Conservation (phyloP, 768 basidiomycete species). For the Boletus rubropictus region DNA sequence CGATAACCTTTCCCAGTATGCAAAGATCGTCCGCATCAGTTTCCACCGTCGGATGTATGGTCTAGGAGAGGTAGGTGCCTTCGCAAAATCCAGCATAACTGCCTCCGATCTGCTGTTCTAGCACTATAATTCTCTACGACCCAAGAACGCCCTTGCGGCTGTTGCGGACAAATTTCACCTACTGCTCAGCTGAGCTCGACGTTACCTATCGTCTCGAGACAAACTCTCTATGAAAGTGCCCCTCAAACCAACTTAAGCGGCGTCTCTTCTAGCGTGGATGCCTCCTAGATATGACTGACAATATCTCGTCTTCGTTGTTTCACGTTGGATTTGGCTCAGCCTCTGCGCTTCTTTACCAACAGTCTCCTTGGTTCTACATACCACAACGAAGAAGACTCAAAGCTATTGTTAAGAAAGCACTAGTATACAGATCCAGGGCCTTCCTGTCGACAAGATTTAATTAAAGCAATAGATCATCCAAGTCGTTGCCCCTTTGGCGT, state of each 20-base stretch:
- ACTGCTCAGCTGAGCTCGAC: conserved; percentile 23
- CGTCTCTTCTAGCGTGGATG: not conserved
- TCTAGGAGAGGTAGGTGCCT: conserved; percentile 76
- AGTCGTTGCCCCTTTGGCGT: conserved; percentile 38
- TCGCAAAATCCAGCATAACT: not conserved
- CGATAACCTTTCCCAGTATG: conserved; percentile 24
- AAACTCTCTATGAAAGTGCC: not conserved
- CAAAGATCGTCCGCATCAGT: conserved; percentile 63
- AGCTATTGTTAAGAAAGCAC: not conserved
- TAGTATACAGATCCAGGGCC: conserved; percentile 1
- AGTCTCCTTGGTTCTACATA: conserved; percentile 4
- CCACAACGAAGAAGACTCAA: conserved; percentile 1
- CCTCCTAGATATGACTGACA: not conserved
- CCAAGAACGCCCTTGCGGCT: conserved; percentile 33
- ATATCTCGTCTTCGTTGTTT: not conserved
- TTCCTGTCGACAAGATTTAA: not conserved
- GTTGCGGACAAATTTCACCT: conserved; percentile 30
- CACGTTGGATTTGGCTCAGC: not conserved
- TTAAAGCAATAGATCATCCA: conserved; percentile 67
- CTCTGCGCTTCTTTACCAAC: not conserved
- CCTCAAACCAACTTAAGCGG: not conserved
- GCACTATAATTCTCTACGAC: conserved; percentile 87
- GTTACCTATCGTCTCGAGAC: not conserved
- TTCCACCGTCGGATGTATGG: conserved; percentile 95
- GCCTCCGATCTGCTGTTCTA: conserved; percentile 28